Conservation (phyloP, 2,329 filamentous ascomycete species). For the Ophiocordyceps unilateralis region DNA sequence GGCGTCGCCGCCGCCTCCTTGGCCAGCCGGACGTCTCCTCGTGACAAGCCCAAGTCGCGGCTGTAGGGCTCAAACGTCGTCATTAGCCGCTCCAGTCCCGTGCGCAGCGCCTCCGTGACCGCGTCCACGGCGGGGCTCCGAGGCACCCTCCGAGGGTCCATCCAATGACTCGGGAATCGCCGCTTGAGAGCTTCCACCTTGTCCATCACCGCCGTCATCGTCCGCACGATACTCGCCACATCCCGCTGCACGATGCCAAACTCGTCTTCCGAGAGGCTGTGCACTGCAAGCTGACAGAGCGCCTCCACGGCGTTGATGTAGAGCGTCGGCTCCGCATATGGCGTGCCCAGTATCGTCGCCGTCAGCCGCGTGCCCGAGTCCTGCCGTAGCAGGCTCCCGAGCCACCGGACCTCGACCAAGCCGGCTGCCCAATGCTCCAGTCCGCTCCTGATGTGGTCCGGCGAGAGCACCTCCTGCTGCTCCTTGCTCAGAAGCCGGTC, state of each 20-base stretch:
- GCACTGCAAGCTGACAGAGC: constrained; percentile 50
- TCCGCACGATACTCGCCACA: constrained; percentile 55
- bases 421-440: constrained; percentile 28
- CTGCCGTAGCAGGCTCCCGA: constrained; percentile 55
- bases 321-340: constrained; percentile 50
- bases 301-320: constrained; percentile 58
- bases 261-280: constrained; percentile 62
- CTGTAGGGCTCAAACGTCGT: constrained; percentile 59
- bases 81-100: constrained; percentile 48
- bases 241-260: constrained; percentile 78
- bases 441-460: constrained; percentile 29
- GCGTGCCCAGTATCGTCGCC: constrained; percentile 53
- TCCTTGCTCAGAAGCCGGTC: constrained; percentile 32
- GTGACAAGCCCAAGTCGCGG: constrained; percentile 49
- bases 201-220: constrained; percentile 50
- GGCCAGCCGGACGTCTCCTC: constrained; percentile 56
- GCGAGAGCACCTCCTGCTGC: constrained; percentile 34
- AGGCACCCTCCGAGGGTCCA: constrained; percentile 44
- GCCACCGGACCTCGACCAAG: constrained; percentile 27
- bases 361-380: constrained; percentile 48
- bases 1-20: constrained; percentile 38
- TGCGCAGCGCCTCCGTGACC: constrained; percentile 46
- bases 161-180: constrained; percentile 54
- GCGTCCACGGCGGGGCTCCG: constrained; percentile 52
- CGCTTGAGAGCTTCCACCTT: constrained; percentile 52